A percentile compares a stretch with the other conserved stretches of the same genome.
Evolutionary conservation across 805 yeast species (phyloP).

Genomic region (Cyberlindnera sargentensis): DNA sequence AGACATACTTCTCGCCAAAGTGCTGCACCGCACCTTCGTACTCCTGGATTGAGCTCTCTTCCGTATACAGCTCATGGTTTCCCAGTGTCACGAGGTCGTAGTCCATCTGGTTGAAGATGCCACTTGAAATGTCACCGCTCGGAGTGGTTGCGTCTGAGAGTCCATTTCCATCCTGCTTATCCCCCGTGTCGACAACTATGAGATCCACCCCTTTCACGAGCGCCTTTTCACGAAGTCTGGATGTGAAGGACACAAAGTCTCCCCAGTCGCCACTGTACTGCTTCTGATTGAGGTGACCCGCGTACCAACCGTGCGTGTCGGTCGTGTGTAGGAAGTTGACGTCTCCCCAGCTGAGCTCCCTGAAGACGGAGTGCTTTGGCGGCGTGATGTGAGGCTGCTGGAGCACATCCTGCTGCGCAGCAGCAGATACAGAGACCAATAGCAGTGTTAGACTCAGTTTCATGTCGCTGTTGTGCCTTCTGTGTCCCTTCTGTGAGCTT

Average conservation of each 20-base stretch:
- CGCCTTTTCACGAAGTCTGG: slow-evolving; percentile 41
- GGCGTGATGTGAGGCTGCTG: slow-evolving; percentile 24
- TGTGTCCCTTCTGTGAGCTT: too few relatives aligned
- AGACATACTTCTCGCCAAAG: slow-evolving; percentile 59
- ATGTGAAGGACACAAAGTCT: slow-evolving; percentile 67
- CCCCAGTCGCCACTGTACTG: slow-evolving; percentile 89
- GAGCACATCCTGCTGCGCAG: slow-evolving; percentile 2
- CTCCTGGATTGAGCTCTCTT: slow-evolving; percentile 60
- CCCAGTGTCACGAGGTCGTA: slow-evolving; percentile 83
- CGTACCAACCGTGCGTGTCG: slow-evolving; percentile 96
- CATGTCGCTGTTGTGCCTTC: too few relatives aligned
- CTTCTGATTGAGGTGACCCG: slow-evolving; percentile 78
- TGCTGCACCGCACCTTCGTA: slow-evolving; percentile 49
- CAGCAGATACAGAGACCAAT: background rate
- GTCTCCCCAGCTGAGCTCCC: slow-evolving; percentile 62
- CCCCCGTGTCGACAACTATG: slow-evolving; percentile 81
- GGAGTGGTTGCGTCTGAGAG: slow-evolving; percentile 71
- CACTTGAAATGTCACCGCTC: slow-evolving; percentile 58
- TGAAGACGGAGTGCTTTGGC: slow-evolving; percentile 29
- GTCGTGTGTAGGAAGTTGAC: slow-evolving; percentile 89
- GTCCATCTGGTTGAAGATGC: slow-evolving; percentile 54
- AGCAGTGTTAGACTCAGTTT: background rate
- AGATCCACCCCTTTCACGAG: slow-evolving; percentile 49
- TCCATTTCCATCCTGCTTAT: slow-evolving; percentile 93
- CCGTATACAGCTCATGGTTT: slow-evolving; percentile 80